Evolutionary conservation across 2,329 filamentous ascomycete genomes (phyloP).

Genomic region (Ophiostoma pallidulum): DNA sequence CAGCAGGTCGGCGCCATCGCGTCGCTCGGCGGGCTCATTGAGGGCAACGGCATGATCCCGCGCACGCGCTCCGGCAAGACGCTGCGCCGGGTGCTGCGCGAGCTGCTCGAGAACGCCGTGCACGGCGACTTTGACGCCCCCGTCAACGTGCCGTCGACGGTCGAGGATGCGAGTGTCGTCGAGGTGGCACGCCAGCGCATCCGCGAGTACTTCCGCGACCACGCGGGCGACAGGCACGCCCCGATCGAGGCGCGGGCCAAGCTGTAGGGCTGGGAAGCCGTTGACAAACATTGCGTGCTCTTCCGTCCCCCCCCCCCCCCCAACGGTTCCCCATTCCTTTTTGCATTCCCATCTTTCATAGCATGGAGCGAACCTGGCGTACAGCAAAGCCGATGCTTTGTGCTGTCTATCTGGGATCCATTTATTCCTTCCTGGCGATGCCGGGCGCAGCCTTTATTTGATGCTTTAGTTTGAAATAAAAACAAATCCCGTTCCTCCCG

Average conservation of each 20-base stretch:
- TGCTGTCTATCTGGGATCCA: neutral
- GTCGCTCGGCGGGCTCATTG: conserved; percentile 73
- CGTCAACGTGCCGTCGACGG: conserved; percentile 70
- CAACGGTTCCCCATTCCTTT: too few relatives aligned
- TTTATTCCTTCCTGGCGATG: too few relatives aligned
- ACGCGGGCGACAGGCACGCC: conserved; percentile 29
- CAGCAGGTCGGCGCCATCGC: conserved; percentile 82
- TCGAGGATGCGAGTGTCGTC: conserved; percentile 71
- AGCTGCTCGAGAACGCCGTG: conserved; percentile 74
- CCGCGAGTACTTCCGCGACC: conserved; percentile 61
- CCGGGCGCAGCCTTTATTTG: too few relatives aligned
- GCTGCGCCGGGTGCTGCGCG: conserved; percentile 67
- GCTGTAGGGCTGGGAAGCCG: conserved; percentile 27
- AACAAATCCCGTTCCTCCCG: too few relatives aligned
- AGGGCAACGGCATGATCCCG: conserved; percentile 78
- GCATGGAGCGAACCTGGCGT: neutral
- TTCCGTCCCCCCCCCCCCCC: too few relatives aligned
- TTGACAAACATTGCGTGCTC: too few relatives aligned
- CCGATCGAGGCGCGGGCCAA: conserved; percentile 41
- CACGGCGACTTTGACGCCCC: conserved; percentile 62
- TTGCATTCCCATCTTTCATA: neutral
- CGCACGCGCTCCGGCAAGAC: conserved; percentile 93
- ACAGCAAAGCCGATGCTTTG: neutral
- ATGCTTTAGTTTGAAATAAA: too few relatives aligned
- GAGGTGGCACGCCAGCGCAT: conserved; percentile 63